phyloP scores from a whole-genome alignment of 176 grass and related monocot genomes.

The Poa pratensis region DNA sequence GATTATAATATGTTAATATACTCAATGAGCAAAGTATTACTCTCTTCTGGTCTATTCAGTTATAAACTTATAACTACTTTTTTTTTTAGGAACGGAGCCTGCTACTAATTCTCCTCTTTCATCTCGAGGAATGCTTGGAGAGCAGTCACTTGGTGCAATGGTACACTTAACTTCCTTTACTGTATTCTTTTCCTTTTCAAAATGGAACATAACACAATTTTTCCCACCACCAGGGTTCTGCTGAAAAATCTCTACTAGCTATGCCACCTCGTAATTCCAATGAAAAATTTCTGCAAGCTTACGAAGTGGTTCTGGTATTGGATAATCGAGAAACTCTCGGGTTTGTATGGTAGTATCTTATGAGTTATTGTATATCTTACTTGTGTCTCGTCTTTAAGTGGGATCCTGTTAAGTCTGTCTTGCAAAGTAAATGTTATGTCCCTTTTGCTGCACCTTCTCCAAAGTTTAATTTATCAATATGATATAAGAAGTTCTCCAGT shows the following conservation, averaged over 20 bases:
- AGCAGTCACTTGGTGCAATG: slow-evolving; percentile 48
- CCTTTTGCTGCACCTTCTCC: background rate
- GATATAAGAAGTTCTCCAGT: background rate
- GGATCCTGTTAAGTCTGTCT: slow-evolving; percentile 17
- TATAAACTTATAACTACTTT: background rate
- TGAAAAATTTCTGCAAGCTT: slow-evolving; percentile 76
- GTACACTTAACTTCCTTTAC: slow-evolving; percentile 40
- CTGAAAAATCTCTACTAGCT: slow-evolving; percentile 53
- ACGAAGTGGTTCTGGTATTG: slow-evolving; percentile 82
- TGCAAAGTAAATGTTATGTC: background rate
- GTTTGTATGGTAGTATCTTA: slow-evolving; percentile 53
- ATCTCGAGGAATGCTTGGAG: slow-evolving; percentile 41
- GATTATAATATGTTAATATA: background rate
- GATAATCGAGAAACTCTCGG: slow-evolving; percentile 92
- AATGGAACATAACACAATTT: background rate
- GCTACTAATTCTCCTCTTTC: slow-evolving; percentile 29
- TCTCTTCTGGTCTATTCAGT: slow-evolving; percentile 11
- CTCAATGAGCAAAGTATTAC: background rate
- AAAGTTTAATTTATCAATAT: background rate
- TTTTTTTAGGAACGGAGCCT: slow-evolving; percentile 44
- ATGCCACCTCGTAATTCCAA: slow-evolving; percentile 67
- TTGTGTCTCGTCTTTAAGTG: slow-evolving; percentile 20
- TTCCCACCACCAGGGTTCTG: slow-evolving; percentile 43
- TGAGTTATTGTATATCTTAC: slow-evolving; percentile 37
- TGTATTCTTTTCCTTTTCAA: background rate